Base-by-base conservation (phyloP, 1,284 basidiomycete genomes). In the Neonothopanus nambi region DNA sequence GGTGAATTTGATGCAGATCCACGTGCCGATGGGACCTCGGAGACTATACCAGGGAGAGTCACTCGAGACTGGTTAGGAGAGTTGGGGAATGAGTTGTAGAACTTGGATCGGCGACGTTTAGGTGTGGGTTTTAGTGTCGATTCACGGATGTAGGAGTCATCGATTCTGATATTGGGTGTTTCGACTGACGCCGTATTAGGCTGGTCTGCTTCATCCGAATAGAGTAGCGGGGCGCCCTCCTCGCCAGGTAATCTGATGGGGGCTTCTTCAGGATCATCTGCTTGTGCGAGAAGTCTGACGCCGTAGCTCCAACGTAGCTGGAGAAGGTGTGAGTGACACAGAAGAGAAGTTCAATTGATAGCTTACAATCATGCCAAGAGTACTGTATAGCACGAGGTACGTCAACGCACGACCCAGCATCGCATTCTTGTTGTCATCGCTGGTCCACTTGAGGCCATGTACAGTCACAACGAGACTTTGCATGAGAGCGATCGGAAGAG, bases 361-460 rank as follows among this genome's bases (percentile, higher is more conserved):
- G 79, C 85, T 59, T 64, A 91, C 88, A 62, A 95, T 83, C 92
- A 96, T 97, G 52, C 95, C 94, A 39, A 98, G 78, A 0, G 95
- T 97, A 56, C 91, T 94, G 68, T 95, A 95, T 17, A 97, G 76
- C 5, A 96, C 91, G 38, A 98, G 80, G 66, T 98, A 97, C 0
- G 94, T 95, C 56, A 98, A 75, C 0, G 95, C 93, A 11, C 95
- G 82, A 51, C 95, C 94, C 38, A 97, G 80, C 92, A 97, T 97
- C 33, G 88, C 83, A 61, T 94, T 81, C 62, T 85, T 80, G 60
- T 82, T 89, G 65, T 98, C 95, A 51, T 90, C 84, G 5, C 79
- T 67, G 15, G 81, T 87, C 93, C 94, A 95, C 65, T 89, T 86
- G 30, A 98, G 77, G 11, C 85, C 85, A 0, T 89, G 89, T 0